Base-by-base conservation (phyloP, 2,329 filamentous ascomycete genomes). In the Scytalidium lignicola region DNA sequence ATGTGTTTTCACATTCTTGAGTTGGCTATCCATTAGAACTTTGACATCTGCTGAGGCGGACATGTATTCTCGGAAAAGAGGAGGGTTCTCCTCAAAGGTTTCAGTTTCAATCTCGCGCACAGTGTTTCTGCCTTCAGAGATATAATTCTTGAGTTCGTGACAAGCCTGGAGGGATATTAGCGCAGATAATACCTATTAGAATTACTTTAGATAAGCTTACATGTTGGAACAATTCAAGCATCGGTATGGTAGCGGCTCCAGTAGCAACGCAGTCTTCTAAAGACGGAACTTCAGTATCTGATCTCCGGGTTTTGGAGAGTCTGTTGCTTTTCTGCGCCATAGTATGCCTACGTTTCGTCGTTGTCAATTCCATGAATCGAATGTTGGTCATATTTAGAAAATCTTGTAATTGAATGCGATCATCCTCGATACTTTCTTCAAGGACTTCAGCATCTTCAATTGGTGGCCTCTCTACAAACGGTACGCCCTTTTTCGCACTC, bases 361-460 rank as follows among this genome's bases (percentile, higher is more conserved):
- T 96, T n/a, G 86, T 96, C 44, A 99, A 75, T 65, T 99, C 93
- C 88, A 99, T 96, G 70, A 99, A 99, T 47, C 91, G 88, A 61
- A 99, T 96, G 51, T 89, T 95, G 2, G 92, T 96, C 82, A 96
- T 84, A 54, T 95, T 89, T 41, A 99, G 72, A 69, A 99, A 99
- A 47, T 96, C 88, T 58, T 96, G 90, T 2, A 99, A 75, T 42
- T 91, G 86, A 47, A 96, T 90, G 19, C 76, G 77, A 21, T 84
- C 79, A 18, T 78, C 75, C 12, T 62, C 61, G 22, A 58, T 50
- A 19, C 64, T 65, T 20, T 64, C 58, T 41, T 65, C 62, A 13
- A 56, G 52, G 12, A 73, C 66, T 18, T 74, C 74, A n/a, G 81
- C 76, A 5, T 70, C 66, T 45, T 74, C 68, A 20, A 71, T 58